Base-by-base conservation (phyloP, 768 basidiomycete genomes). In the Lactifluus hygrophoroides region DNA sequence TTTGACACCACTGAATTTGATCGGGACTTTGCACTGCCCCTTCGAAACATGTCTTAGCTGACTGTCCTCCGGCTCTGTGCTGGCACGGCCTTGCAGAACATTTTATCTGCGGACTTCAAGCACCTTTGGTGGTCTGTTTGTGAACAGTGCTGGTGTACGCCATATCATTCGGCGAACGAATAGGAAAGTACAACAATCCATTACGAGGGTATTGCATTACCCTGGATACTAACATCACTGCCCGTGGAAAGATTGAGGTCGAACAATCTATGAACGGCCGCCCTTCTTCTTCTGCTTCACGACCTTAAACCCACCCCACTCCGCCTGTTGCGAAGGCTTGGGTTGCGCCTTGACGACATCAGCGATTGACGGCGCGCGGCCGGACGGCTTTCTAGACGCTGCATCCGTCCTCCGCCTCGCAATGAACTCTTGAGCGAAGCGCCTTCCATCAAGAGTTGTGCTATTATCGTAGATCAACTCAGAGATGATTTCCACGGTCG, bases 221-320 rank as follows among this genome's bases (percentile, higher is more conserved):
- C 42, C 27, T 38, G 40, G 25, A 48, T 42, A 51, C 57, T 3
- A 19, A 10, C 14, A 42, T 23, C 51, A 40, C 28, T 14, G n/a
- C 27, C 19, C n/a, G 16, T 1, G 17, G 4, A 14, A 34, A 21
- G n/a, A n/a, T n/a, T n/a, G n/a, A 2, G 11, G 42, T 9, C 21
- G 7, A 35, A 25, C 48, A 14, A 11, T 40, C 75, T 69, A 86
- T 46, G 82, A 68, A 65, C 81, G 76, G 28, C 80, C 80, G 16
- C 85, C 80, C 73, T 90, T 91, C 82, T 92, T 96, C 77, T 94
- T 96, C 78, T 94, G 94, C 66, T 93, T 92, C 52, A 94, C 90
- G 5, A 94, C 88, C 73, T 93, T 94, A 77, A 92, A 93, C 7
- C 84, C 85, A 25, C 84, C 83, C 88, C 93, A 94, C 68, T 90